A percentile compares a stretch with the other conserved stretches of the same genome.
Evolutionary conservation across 2,329 filamentous ascomycete genomes (phyloP).

Genomic region (Pyrenophora seminiperda): DNA sequence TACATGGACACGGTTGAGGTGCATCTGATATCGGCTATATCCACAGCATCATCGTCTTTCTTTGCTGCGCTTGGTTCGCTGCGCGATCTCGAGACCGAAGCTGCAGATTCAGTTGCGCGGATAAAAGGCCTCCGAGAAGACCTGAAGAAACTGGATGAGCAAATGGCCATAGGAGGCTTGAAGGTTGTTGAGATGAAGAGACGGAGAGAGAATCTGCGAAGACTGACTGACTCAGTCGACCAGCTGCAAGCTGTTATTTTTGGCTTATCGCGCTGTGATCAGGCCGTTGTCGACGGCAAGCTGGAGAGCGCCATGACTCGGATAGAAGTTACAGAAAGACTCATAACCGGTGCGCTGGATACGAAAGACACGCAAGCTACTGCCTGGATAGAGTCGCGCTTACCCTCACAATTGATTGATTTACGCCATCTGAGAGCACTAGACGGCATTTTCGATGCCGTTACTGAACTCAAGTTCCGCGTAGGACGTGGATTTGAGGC

Average conservation of each 20-base stretch:
- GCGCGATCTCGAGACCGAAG: conserved; percentile 88
- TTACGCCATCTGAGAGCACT: conserved; percentile 78
- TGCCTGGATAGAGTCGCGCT: conserved; percentile 42
- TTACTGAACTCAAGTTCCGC: conserved; percentile 74
- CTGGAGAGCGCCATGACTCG: conserved; percentile 78
- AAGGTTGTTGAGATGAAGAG: conserved; percentile 83
- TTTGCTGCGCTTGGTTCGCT: conserved; percentile 92
- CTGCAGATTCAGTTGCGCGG: conserved; percentile 83
- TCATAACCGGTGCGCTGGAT: conserved; percentile 75
- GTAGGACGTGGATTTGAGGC: conserved; percentile 87
- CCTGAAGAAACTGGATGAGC: conserved; percentile 77
- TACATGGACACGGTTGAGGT: conserved; percentile 99
- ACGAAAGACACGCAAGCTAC: conserved; percentile 33
- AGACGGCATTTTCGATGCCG: conserved; percentile 77
- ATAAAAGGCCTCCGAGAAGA: conserved; percentile 84
- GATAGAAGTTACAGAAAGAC: conserved; percentile 76
- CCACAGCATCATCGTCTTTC: conserved; percentile 92
- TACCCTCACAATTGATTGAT: conserved; percentile 63
- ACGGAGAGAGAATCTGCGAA: conserved; percentile 80
- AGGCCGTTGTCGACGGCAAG: conserved; percentile 80
- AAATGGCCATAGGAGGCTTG: conserved; percentile 83
- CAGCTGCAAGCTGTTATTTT: conserved; percentile 82
- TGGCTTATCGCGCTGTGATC: conserved; percentile 75
- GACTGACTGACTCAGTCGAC: conserved; percentile 78
- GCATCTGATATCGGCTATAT: conserved; percentile 94